A percentile compares a stretch with the other conserved stretches of the same genome.
Evolutionary conservation across 352 stramenopile species (phyloP).

Genomic region (Phytophthora sp.): DNA sequence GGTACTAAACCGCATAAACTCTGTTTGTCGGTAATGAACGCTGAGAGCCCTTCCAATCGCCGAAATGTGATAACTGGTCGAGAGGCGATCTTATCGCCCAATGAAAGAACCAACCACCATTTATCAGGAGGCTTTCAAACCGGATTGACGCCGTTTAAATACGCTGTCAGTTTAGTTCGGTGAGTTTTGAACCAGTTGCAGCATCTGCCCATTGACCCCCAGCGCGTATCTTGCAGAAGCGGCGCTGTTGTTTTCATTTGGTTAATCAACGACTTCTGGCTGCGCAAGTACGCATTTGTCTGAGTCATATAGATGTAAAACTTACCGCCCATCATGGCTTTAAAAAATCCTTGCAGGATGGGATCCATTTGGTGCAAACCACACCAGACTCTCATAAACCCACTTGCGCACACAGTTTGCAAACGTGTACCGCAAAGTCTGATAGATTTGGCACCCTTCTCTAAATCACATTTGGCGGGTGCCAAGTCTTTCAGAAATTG

Average conservation of each 20-base stretch:
- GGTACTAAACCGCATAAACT: too few species aligned
- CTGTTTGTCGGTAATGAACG: not conserved
- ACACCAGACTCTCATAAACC: not conserved
- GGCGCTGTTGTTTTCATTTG: not conserved
- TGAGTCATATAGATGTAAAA: not conserved
- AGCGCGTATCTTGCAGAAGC: not conserved
- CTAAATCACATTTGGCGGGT: too few species aligned
- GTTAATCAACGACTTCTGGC: not conserved
- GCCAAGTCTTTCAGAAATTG: too few species aligned
- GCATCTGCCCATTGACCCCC: not conserved
- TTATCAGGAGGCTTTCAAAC: not conserved
- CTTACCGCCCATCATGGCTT: not conserved
- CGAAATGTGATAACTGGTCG: not conserved
- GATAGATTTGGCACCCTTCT: too few species aligned
- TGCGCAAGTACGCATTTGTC: not conserved
- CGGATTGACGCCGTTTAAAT: not conserved
- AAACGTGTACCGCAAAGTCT: too few species aligned
- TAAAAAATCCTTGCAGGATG: not conserved
- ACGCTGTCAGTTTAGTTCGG: not conserved
- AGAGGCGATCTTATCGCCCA: not conserved
- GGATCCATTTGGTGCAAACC: not conserved
- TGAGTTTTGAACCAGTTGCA: not conserved
- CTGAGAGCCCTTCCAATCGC: not conserved
- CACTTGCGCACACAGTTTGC: not conserved
- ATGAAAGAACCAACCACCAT: not conserved